phyloP scores from a whole-genome alignment of 208 protist species.

The Wallacemonas sp. region DNA sequence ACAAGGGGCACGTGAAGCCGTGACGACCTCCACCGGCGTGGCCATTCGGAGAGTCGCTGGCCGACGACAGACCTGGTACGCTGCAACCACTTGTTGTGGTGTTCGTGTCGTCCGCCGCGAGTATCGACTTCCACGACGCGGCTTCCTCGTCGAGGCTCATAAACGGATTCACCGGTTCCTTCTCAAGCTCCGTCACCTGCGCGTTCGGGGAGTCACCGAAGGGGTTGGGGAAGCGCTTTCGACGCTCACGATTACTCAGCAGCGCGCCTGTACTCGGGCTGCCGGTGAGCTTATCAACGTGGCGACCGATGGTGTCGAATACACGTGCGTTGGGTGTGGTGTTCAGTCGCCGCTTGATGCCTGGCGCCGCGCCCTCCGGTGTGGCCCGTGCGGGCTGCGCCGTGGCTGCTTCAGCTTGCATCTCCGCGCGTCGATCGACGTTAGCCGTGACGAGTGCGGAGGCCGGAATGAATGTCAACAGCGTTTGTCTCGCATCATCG shows the following conservation, averaged over 20 bases:
- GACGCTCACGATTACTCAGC: slow-evolving; percentile 61
- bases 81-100: too few species aligned
- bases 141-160: slow-evolving; percentile 41
- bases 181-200: slow-evolving; percentile 54
- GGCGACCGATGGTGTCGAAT: too few species aligned
- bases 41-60: too few species aligned
- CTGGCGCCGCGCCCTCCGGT: slow-evolving; percentile 71
- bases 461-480: slow-evolving; percentile 68
- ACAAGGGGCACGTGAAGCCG: too few species aligned
- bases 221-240: slow-evolving; percentile 79
- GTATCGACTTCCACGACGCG: neutral
- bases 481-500: too few species aligned
- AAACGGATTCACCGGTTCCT: slow-evolving; percentile 85
- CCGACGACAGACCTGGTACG: too few species aligned
- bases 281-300: too few species aligned
- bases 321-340: too few species aligned
- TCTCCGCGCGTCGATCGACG: slow-evolving; percentile 54
- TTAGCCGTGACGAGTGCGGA: slow-evolving; percentile 42
- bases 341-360: slow-evolving; percentile 50
- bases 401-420: slow-evolving; percentile 21
- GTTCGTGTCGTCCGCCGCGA: too few species aligned
- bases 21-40: too few species aligned
- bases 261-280: neutral
- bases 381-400: slow-evolving; percentile 52
- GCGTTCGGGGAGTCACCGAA: slow-evolving; percentile 77